A percentile compares a stretch with the other conserved stretches of the same genome.
Conservation (phyloP, 345 rosid genomes). For the Trapa bicornis region DNA sequence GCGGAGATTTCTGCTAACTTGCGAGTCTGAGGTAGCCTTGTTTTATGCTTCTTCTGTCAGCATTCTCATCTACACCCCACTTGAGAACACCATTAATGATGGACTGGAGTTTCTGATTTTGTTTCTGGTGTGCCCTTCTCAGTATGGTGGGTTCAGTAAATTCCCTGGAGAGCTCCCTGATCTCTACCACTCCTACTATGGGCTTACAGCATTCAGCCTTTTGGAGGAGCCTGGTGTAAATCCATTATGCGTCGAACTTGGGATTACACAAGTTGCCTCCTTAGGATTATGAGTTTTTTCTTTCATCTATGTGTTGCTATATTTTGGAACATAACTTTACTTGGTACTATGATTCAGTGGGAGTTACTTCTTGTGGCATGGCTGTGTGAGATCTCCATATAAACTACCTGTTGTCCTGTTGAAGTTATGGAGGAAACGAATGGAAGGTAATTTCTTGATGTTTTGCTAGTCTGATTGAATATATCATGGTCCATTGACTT, state of each 20-base stretch:
- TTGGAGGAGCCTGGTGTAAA: constrained; percentile 62
- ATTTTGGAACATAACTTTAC: no score
- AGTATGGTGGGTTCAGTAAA: constrained; percentile 87
- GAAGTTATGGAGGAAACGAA: no score
- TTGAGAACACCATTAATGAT: neutral
- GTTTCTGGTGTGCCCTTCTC: constrained; percentile 7
- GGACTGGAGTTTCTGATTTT: neutral
- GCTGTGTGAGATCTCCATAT: no score
- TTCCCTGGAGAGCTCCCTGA: constrained; percentile 52
- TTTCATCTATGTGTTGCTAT: neutral
- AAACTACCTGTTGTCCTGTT: no score
- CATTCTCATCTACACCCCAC: neutral
- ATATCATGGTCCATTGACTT: no score
- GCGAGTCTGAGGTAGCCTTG: constrained; percentile 64
- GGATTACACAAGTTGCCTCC: constrained; percentile 39
- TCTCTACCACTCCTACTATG: constrained; percentile 77
- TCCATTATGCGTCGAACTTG: constrained; percentile 55
- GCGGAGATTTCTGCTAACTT: constrained; percentile 48
- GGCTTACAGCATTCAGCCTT: constrained; percentile 71
- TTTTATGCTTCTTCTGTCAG: neutral
- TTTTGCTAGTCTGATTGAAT: no score
- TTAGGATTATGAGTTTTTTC: constrained; percentile 23
- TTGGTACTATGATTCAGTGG: no score
- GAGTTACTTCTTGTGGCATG: no score
- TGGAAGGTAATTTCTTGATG: no score